phyloP scores from a whole-genome alignment of 306 rosid species.

The Pterocarpus macrocarpus region DNA sequence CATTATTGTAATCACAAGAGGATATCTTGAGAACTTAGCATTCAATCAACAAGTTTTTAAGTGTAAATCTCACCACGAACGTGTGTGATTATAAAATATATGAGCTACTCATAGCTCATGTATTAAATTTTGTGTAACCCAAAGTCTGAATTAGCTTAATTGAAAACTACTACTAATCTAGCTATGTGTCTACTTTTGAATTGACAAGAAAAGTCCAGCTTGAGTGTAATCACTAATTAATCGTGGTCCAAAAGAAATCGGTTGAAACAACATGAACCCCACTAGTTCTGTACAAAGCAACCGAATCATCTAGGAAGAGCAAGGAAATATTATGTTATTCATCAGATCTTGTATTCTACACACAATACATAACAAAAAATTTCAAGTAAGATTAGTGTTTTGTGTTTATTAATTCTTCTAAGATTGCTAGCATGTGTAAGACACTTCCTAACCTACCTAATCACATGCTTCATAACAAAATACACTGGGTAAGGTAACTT shows the following conservation, averaged over 20 bases:
- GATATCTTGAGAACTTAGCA: neutral
- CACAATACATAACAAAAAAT: conserved; percentile 22
- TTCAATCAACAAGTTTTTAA: too few species aligned
- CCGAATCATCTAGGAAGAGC: conserved; percentile 55
- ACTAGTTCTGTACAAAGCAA: conserved; percentile 55
- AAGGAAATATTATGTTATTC: conserved; percentile 50
- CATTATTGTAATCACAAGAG: neutral
- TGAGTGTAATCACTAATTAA: conserved; percentile 25
- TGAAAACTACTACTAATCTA: neutral
- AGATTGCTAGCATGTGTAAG: conserved; percentile 57
- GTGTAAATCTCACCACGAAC: too few species aligned
- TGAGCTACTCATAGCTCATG: too few species aligned
- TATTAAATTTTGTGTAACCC: too few species aligned
- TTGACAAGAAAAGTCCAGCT: conserved; percentile 7
- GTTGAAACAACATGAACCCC: conserved; percentile 68
- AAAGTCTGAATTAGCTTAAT: neutral
- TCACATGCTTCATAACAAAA: conserved; percentile 52
- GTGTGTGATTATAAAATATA: too few species aligned
- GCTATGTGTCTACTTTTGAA: conserved; percentile 20
- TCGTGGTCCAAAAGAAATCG: conserved; percentile 12
- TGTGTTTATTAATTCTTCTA: conserved; percentile 21
- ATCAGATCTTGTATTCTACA: conserved; percentile 43
- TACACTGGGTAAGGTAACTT: neutral
- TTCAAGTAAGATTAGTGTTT: conserved; percentile 34
- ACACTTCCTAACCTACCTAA: conserved; percentile 54